Conservation (phyloP, 345 rosid species). For the Salix viminalis region DNA sequence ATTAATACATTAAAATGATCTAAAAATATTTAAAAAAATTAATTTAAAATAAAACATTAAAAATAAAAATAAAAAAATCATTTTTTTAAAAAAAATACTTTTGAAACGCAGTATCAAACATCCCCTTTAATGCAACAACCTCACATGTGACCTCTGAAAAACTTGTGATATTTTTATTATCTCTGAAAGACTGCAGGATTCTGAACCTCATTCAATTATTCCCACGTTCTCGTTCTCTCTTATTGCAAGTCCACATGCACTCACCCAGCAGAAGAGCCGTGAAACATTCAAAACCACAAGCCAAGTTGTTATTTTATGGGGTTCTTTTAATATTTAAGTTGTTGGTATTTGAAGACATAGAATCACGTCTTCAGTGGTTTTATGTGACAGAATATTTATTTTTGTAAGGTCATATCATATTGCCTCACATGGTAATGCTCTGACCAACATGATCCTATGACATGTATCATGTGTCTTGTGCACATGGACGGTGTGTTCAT, state of each 20-base stretch:
- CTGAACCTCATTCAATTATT: slow-evolving; percentile 41
- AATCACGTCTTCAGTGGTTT: neutral
- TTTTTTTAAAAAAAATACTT: too few species aligned
- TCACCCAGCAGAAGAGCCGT: slow-evolving; percentile 36
- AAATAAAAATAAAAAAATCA: too few species aligned
- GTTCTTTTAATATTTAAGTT: neutral
- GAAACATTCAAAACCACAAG: slow-evolving; percentile 1
- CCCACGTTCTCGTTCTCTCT: slow-evolving; percentile 45
- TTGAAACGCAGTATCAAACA: too few species aligned
- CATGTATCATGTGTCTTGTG: neutral
- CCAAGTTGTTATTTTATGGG: neutral
- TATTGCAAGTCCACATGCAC: slow-evolving; percentile 40
- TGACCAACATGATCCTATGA: neutral
- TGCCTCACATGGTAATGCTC: slow-evolving; percentile 13
- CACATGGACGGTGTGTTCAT: slow-evolving; percentile 1
- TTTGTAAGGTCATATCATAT: neutral
- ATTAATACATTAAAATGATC: too few species aligned
- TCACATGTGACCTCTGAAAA: slow-evolving; percentile 38
- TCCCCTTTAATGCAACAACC: neutral
- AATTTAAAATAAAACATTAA: too few species aligned
- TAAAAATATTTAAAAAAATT: too few species aligned
- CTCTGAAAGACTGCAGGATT: slow-evolving; percentile 30
- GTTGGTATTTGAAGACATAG: neutral
- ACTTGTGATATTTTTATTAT: slow-evolving; percentile 10
- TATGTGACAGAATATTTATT: neutral